Evolutionary conservation across 768 basidiomycete species (phyloP).

Genomic region (Stropharia rugosoannulata): DNA sequence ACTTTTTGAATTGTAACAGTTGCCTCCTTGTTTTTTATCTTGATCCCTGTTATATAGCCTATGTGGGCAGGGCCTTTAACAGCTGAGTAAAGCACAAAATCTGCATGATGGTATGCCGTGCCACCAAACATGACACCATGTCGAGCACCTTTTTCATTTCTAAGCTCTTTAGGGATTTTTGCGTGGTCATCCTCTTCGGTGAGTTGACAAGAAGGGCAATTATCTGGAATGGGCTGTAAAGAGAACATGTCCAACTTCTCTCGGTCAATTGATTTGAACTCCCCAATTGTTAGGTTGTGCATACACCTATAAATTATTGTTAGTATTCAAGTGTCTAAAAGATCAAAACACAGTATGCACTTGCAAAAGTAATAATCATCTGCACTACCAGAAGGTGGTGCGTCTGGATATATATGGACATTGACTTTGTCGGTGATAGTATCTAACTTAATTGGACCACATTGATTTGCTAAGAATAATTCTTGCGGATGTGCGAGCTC

Average conservation of each 20-base stretch:
- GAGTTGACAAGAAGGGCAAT: conserved; percentile 52
- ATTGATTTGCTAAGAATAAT: conserved; percentile 59
- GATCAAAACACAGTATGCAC: conserved; percentile 28
- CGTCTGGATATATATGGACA: conserved; percentile 34
- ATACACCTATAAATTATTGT: conserved; percentile 37
- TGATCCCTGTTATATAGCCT: conserved; percentile 46
- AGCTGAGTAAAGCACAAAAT: conserved; percentile 55
- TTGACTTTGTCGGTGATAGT: conserved; percentile 47
- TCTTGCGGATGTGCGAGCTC: conserved; percentile 66
- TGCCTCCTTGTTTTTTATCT: conserved; percentile 17
- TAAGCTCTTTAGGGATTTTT: conserved; percentile 25
- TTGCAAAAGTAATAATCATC: conserved; percentile 60
- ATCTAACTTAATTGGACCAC: conserved; percentile 39
- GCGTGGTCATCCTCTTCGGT: conserved; percentile 31
- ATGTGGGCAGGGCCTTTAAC: conserved; percentile 53
- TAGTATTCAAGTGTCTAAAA: not conserved
- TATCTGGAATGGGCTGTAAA: conserved; percentile 37
- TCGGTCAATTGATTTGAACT: conserved; percentile 42
- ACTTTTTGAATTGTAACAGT: conserved; percentile 40
- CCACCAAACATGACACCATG: conserved; percentile 48
- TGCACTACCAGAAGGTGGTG: conserved; percentile 22
- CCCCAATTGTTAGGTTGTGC: conserved; percentile 44
- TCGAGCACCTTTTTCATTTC: conserved; percentile 21
- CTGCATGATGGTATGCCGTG: conserved; percentile 54
- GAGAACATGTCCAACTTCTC: conserved; percentile 23